Base-by-base conservation (phyloP, 495 filamentous ascomycete species). In the Annulohypoxylon moriforme region DNA sequence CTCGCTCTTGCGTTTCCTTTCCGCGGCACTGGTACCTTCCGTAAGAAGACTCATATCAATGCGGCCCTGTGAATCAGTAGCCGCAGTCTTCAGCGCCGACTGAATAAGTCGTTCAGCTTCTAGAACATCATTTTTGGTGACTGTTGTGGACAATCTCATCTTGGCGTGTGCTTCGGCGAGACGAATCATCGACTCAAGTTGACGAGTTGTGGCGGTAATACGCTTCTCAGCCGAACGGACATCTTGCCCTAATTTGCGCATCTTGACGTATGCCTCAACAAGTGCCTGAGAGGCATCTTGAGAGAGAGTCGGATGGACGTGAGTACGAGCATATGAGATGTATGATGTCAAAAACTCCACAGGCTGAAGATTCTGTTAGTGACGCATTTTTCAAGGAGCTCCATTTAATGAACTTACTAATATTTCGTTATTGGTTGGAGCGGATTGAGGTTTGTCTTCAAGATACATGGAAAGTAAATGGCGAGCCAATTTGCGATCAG, bases 381-480 rank as follows among this genome's bases (percentile, higher is more conserved):
- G 62, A 71, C 59, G 31, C 64, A 20, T 22, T 40, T 40, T 55
- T n/a, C 1, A 11, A 25, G 59, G 34, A 53, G 66, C 24, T 50
- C 10, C 1, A 49, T 14, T 56, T 31, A 2, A 47, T 18, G 10
- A 31, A 85, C 92, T 85, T 87, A 96, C 93, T 71, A 98, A 77
- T 69, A 96, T 89, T 75, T 98, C 94, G 72, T 79, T 78, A 55
- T 57, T 74, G 13, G 81, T 75, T 1, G 87, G 89, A n/a, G 94
- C 96, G 52, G 93, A 93, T 36, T 97, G 90, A 5, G 96, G 96
- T 33, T 86, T 89, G 77, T 99, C 96, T 78, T 98, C 95, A 52
- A 99, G 85, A 68, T 99, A 99, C 95, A 99, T 98, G 68, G 93
- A 90, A 42, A 99, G 88, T 76, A 99, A 82, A 86, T 98, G 96